These are phyloP conservation scores for Candida hispaniensis DNA, from an alignment of 805 yeast genomes.

Conservation along the genomic window DNA sequence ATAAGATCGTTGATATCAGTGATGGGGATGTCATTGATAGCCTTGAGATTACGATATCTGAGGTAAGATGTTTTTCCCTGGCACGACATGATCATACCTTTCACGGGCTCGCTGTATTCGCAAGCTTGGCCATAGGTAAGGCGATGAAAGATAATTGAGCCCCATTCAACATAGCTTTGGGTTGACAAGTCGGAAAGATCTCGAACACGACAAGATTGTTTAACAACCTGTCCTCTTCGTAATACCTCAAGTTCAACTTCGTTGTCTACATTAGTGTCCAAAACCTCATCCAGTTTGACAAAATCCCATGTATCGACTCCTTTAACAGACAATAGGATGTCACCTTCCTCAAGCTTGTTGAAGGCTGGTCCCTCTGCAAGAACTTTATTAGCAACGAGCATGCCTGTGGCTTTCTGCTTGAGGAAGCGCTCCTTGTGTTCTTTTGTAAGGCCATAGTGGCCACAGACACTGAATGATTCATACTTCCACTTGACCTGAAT, in stretches of 20 bases:
- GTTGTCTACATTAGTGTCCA: slow-evolving; percentile 60
- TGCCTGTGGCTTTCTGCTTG: too few species aligned
- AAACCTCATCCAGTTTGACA: slow-evolving; percentile 65
- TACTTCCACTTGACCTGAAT: slow-evolving; percentile 83
- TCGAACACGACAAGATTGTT: too few species aligned
- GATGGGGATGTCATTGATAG: slow-evolving; percentile 3
- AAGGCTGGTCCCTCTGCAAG: slow-evolving; percentile 81
- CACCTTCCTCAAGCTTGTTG: slow-evolving; percentile 68
- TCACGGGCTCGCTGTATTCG: slow-evolving; percentile 68
- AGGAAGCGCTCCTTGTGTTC: slow-evolving; percentile 66
- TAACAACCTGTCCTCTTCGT: too few species aligned
- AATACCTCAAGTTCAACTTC: slow-evolving; percentile 50
- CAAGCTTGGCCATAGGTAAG: slow-evolving; percentile 84
- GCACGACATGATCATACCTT: slow-evolving; percentile 72
- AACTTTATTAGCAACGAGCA: slow-evolving; percentile 71
- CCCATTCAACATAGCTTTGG: slow-evolving; percentile 67
- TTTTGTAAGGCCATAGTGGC: slow-evolving; percentile 67
- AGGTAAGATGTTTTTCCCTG: slow-evolving; percentile 69
- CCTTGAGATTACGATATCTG: slow-evolving; percentile 46
- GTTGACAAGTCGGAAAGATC: too few species aligned
- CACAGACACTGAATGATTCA: slow-evolving; percentile 82
- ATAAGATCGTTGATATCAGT: neutral
- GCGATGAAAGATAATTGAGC: slow-evolving; percentile 80
- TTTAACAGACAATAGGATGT: slow-evolving; percentile 64
- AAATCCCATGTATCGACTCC: slow-evolving; percentile 58